Base-by-base conservation (phyloP, 257 asterid genomes). In the Gynochthodes officinalis region DNA sequence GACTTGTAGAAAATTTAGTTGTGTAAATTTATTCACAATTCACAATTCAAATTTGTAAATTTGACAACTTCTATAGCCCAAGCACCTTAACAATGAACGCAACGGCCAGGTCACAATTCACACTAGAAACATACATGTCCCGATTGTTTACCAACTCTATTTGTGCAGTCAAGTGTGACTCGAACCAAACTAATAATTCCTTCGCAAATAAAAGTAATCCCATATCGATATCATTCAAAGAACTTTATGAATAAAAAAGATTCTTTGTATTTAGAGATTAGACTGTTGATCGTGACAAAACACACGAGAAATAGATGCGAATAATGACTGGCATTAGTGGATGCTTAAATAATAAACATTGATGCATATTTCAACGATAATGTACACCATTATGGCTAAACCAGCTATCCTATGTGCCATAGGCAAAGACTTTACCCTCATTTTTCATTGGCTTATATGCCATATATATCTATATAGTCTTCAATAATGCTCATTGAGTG, bases 401-500 rank as follows among this genome's bases (percentile, higher is more conserved):
- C 30, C 42, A 57, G 42, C 4, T 59, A n/a, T n/a, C n/a, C 30
- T 59, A 30, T 35, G 42, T 28, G n/a, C n/a, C 42, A 33, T 33
- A 61, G 67, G 67, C 67, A 32, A 61, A 16, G 23, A 33, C 46
- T 61, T 33, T 33, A 32, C 4, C 46, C 9, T 18, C 11, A 32
- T 30, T 12, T 30, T 9, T 33, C 14, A 1, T 33, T 35, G 67
- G 46, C 25, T 50, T 33, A 12, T 46, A 5, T 42, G 13, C 10
- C 10, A 42, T 42, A 42, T 42, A 42, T 42, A 2, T 14, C 14
- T 59, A 2, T 25, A 16, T 23, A 58, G 64, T 8, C 39, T 37
- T 67, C 58, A 70, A 72, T 72, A 48, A 62, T 46, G 62, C 2
- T 28, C 40, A 72, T 33, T 48, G 63, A 62, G 76, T 35, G 70